Base-by-base conservation (phyloP, 78 protist genomes). In the Diacronema lutheri region DNA sequence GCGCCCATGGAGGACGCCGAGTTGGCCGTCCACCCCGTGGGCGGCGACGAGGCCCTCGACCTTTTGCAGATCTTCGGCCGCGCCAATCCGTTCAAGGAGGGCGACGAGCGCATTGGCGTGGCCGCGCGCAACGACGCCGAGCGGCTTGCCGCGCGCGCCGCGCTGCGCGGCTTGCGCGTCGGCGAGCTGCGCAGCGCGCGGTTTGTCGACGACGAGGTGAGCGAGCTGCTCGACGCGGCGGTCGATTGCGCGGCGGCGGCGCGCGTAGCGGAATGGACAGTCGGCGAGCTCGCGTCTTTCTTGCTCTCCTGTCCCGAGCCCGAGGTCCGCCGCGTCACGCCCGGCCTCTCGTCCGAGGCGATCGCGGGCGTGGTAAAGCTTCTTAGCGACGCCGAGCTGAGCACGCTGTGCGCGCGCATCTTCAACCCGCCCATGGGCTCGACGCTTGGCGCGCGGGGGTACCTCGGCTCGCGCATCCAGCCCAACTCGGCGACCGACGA, bases 401-500 rank as follows among this genome's bases (percentile, higher is more conserved):
- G 5, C 23, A 3, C 23, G 25, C 3, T 71, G 23, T 1, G 61
- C 61, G 61, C 23, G 55, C 4, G 12, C 25, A 11, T 71, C 6
- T 71, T 13, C 55, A 71, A 71, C 77, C 77, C 77, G 77, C 77
- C 19, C 25, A 3, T 4, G 25, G 61, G 25, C 31, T 14, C 31
- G 77, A 21, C 23, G 6, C 12, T 71, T 14, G 77, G 77, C 31
- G 46, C 77, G 55, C 29, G 25, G 25, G 77, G 77, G 25, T 71
- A 41, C 61, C 13, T 71, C 13, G 77, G 31, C 46, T 40, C 31
- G 29, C 19, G 77, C 19, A 71, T 71, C 25, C 77, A 71, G 77
- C 77, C 77, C 29, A 71, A 71, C 55, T 21, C 31, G 31, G 25
- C 77, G 31, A 71, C 77, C 6, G 77, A 71, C 77, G 77, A 71